Conservation (phyloP, 805 yeast species). For the Ogataea polymorpha region DNA sequence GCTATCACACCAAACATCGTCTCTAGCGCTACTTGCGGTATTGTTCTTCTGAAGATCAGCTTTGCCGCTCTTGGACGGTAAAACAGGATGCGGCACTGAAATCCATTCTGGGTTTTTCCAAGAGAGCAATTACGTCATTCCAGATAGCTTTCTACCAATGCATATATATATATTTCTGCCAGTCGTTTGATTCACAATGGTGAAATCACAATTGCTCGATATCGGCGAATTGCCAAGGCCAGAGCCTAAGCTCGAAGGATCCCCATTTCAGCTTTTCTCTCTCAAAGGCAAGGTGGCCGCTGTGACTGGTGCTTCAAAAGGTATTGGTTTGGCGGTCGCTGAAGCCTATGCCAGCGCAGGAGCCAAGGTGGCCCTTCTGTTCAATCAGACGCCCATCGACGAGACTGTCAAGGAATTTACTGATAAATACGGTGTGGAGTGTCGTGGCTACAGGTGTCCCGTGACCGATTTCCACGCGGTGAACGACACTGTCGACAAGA, state of each 20-base stretch:
- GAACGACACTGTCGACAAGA: constrained; percentile 44
- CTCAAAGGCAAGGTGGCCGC: constrained; percentile 83
- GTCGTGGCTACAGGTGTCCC: constrained; percentile 62
- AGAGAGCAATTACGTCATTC: constrained; percentile 10
- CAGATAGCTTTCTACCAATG: constrained; percentile 1
- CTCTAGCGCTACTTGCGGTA: no score
- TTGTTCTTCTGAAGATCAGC: no score
- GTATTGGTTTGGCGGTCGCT: constrained; percentile 79
- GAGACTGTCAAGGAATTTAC: constrained; percentile 57
- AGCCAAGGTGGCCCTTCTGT: constrained; percentile 75
- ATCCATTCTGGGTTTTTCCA: background rate
- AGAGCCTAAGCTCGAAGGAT: constrained; percentile 48
- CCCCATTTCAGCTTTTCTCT: constrained; percentile 66
- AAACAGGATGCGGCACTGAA: no score
- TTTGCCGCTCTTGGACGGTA: no score
- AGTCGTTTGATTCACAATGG: constrained; percentile 1
- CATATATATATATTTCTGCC: background rate
- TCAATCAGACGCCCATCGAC: constrained; percentile 59
- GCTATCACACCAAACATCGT: no score
- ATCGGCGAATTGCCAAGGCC: constrained; percentile 46
- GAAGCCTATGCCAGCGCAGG: constrained; percentile 86
- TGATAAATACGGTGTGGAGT: constrained; percentile 55
- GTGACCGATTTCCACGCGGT: constrained; percentile 50
- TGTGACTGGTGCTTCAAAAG: constrained; percentile 80
- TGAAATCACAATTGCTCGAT: constrained; percentile 15